Conservation (phyloP, 1,139 yeast genomes). For the Blastobotrys buckinghamii region DNA sequence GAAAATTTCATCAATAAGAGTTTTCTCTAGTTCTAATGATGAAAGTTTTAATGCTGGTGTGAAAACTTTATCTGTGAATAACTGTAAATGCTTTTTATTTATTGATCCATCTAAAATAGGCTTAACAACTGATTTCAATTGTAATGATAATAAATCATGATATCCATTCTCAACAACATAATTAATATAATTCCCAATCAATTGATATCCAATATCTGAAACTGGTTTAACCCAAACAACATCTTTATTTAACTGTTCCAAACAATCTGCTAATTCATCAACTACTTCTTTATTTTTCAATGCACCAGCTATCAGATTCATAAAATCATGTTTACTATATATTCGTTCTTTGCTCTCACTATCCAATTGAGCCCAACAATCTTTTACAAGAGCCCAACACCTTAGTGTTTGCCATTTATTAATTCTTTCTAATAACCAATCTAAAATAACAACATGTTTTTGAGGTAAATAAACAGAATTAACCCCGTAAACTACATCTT, state of each 20-base stretch:
- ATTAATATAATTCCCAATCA: constrained; percentile 1
- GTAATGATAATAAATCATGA: not conserved
- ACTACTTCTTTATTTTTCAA: constrained; percentile 12
- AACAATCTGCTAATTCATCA: not conserved
- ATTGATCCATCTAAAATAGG: not conserved
- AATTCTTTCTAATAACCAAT: constrained; percentile 61
- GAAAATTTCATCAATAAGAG: not conserved
- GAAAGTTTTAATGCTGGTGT: not conserved
- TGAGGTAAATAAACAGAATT: constrained; percentile 55
- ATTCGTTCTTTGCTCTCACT: constrained; percentile 16
- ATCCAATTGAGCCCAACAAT: constrained; percentile 9
- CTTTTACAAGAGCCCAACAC: constrained; percentile 6
- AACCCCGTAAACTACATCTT: constrained; percentile 38
- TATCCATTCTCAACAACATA: not conserved
- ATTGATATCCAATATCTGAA: constrained; percentile 1
- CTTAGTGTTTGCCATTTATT: constrained; percentile 20
- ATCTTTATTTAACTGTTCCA: not conserved
- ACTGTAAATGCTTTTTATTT: not conserved
- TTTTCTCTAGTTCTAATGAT: not conserved
- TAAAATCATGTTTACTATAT: constrained; percentile 18
- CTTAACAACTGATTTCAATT: not conserved
- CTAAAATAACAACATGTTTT: constrained; percentile 52
- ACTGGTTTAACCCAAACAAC: constrained; percentile 6
- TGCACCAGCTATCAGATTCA: constrained; percentile 14
- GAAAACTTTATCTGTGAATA: not conserved